A percentile compares a stretch with the other conserved stretches of the same genome.
phyloP scores from a whole-genome alignment of 2,329 filamentous ascomycete genomes.

The Zasmidium citrigriseum region DNA sequence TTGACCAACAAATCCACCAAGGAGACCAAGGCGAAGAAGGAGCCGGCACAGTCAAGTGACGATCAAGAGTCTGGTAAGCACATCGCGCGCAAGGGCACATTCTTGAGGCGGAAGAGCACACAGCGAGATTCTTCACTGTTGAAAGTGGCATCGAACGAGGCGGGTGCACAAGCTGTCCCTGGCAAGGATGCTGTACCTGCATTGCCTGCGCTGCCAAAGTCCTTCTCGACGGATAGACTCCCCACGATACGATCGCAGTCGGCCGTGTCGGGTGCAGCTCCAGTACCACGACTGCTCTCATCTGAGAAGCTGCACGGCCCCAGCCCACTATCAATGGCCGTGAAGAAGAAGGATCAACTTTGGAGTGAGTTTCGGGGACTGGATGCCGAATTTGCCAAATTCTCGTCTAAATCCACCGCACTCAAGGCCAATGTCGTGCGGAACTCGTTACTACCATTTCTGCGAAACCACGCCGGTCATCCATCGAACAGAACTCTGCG shows the following conservation, averaged over 20 bases:
- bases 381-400: slow-evolving; percentile 71
- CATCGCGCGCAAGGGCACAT: slow-evolving; percentile 20
- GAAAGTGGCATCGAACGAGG: slow-evolving; percentile 15
- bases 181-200: slow-evolving; percentile 27
- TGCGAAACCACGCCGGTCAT: slow-evolving; percentile 69
- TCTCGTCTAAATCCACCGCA: slow-evolving; percentile 70
- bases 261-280: slow-evolving; percentile 40
- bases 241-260: slow-evolving; percentile 39
- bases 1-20: slow-evolving; percentile 12
- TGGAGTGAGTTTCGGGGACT: slow-evolving; percentile 69
- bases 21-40: slow-evolving; percentile 17
- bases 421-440: slow-evolving; percentile 77
- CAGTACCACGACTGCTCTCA: slow-evolving; percentile 44
- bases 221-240: slow-evolving; percentile 51
- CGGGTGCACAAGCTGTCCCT: slow-evolving; percentile 2
- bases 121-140: slow-evolving; percentile 12
- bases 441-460: slow-evolving; percentile 71
- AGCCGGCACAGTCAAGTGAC: slow-evolving; percentile 14
- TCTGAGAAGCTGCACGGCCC: slow-evolving; percentile 32
- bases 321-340: slow-evolving; percentile 20
- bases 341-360: slow-evolving; percentile 68
- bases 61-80: slow-evolving; percentile 14
- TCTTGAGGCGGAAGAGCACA: slow-evolving; percentile 23
- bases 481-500: slow-evolving; percentile 65
- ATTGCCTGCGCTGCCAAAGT: slow-evolving; percentile 47